A percentile compares a stretch with the other conserved stretches of the same genome.
phyloP scores from a whole-genome alignment of 768 basidiomycete species.

The Hemileccinum rubropunctum region DNA sequence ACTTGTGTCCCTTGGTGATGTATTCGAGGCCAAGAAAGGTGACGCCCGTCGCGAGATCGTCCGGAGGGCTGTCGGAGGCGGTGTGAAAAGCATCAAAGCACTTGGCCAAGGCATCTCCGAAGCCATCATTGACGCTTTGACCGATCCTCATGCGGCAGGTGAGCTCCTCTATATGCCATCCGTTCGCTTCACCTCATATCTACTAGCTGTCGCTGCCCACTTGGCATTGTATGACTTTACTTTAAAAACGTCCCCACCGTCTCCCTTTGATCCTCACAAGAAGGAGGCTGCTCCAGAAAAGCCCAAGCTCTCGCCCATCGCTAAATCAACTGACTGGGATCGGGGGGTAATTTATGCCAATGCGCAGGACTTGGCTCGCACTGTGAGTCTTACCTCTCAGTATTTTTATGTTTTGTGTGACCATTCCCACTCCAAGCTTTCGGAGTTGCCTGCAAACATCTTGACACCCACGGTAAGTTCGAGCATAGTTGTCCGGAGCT shows the following conservation, averaged over 20 bases:
- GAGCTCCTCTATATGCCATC: neutral
- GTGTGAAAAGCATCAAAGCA: conserved; percentile 64
- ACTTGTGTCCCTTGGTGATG: conserved; percentile 57
- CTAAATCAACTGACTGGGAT: conserved; percentile 59
- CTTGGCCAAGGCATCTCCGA: conserved; percentile 60
- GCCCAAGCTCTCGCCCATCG: conserved; percentile 45
- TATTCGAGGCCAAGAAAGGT: conserved; percentile 43
- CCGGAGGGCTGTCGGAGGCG: conserved; percentile 68
- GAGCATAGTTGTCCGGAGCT: neutral
- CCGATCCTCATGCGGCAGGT: conserved; percentile 80
- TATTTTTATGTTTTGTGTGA: neutral
- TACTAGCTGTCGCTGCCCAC: conserved; percentile 71
- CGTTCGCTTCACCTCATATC: neutral
- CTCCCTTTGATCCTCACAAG: conserved; percentile 60
- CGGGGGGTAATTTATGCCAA: conserved; percentile 69
- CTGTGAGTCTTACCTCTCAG: conserved; percentile 40
- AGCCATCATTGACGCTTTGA: conserved; percentile 59
- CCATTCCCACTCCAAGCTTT: conserved; percentile 50
- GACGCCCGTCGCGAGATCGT: conserved; percentile 60
- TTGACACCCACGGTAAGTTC: conserved; percentile 72
- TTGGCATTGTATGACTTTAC: conserved; percentile 75
- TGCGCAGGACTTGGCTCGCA: conserved; percentile 78
- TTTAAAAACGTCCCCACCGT: conserved; percentile 71
- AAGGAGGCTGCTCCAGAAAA: conserved; percentile 50
- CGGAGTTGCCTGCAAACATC: conserved; percentile 85